These are phyloP conservation scores for Globisporangium iwayamae DNA, from an alignment of 352 stramenopile genomes.

Conservation along the genomic window DNA sequence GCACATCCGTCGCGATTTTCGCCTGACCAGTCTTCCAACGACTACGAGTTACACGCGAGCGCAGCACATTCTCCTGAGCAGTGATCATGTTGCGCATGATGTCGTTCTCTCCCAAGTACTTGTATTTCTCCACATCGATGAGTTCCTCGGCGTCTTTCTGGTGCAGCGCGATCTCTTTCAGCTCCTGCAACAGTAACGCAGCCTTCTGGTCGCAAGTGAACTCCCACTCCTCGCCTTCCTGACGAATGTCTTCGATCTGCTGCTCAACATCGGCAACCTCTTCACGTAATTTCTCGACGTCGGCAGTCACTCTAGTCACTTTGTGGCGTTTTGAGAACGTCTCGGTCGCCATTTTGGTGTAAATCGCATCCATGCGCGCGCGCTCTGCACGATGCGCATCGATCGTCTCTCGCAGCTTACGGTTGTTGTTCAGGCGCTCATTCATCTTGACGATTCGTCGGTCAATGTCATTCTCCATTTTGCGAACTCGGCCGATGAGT, in stretches of 20 bases:
- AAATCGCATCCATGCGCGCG: slow-evolving; percentile 69
- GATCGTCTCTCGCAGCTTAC: slow-evolving; percentile 55
- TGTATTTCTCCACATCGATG: slow-evolving; percentile 54
- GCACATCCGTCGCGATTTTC: slow-evolving; percentile 57
- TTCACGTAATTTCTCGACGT: slow-evolving; percentile 55
- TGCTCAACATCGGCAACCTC: slow-evolving; percentile 53
- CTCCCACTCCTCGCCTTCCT: slow-evolving; percentile 63
- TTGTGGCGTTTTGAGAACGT: slow-evolving; percentile 56
- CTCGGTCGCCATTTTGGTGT: slow-evolving; percentile 67
- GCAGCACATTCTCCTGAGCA: slow-evolving; percentile 46
- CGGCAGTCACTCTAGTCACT: slow-evolving; percentile 30
- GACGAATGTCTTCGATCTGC: slow-evolving; percentile 51
- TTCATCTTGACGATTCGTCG: slow-evolving; percentile 83
- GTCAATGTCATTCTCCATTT: slow-evolving; percentile 83
- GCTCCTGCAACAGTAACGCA: slow-evolving; percentile 50
- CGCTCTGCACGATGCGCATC: slow-evolving; percentile 69
- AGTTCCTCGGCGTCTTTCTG: slow-evolving; percentile 56
- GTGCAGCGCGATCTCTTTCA: slow-evolving; percentile 62
- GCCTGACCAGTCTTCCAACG: slow-evolving; percentile 70
- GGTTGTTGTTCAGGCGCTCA: slow-evolving; percentile 67
- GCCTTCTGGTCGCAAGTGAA: slow-evolving; percentile 50
- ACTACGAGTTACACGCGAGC: slow-evolving; percentile 48
- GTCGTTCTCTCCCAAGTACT: slow-evolving; percentile 69
- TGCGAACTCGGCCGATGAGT: slow-evolving; percentile 59
- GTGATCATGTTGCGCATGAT: slow-evolving; percentile 55